These are phyloP conservation scores for Catunica adiposa DNA, from an alignment of 2,329 filamentous ascomycete genomes.

Conservation along the genomic window DNA sequence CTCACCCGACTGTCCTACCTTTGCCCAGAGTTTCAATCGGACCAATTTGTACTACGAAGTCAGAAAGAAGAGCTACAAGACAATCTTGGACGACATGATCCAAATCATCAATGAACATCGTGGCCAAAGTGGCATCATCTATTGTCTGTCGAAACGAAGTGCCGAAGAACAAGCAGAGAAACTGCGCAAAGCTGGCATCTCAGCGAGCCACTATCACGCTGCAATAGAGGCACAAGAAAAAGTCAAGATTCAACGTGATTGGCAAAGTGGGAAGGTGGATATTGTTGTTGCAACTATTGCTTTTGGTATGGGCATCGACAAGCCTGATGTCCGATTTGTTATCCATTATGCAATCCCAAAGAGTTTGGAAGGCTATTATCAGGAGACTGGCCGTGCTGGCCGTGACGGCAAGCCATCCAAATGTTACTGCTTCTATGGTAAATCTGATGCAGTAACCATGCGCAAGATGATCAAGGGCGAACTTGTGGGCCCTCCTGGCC, in stretches of 20 bases:
- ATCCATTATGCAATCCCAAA: constrained; percentile 89
- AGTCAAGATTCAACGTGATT: constrained; percentile 53
- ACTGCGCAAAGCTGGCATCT: constrained; percentile 49
- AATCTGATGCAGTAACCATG: constrained; percentile 55
- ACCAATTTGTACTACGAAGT: constrained; percentile 88
- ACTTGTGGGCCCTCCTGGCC: constrained; percentile 33
- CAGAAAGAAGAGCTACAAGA: constrained; percentile 47
- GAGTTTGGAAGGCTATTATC: constrained; percentile 93
- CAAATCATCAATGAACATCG: constrained; percentile 48
- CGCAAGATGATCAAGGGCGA: constrained; percentile 71
- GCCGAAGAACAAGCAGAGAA: constrained; percentile 66
- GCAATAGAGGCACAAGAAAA: constrained; percentile 54
- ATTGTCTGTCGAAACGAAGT: constrained; percentile 70
- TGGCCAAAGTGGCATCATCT: constrained; percentile 74
- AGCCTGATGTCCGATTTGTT: constrained; percentile 88
- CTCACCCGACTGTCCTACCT: constrained; percentile 50
- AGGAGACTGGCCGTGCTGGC: constrained; percentile 89
- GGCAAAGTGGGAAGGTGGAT: constrained; percentile 66
- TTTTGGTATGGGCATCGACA: constrained; percentile 99
- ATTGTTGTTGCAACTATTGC: constrained; percentile 97
- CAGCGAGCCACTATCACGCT: constrained; percentile 75
- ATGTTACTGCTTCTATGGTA: constrained; percentile 82
- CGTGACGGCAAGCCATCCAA: constrained; percentile 75
- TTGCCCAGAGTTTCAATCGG: constrained; percentile 92
- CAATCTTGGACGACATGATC: constrained; percentile 33